A percentile compares a stretch with the other conserved stretches of the same genome.
Conservation (phyloP, 1,139 yeast genomes). For the Suhomyces terraborum region DNA sequence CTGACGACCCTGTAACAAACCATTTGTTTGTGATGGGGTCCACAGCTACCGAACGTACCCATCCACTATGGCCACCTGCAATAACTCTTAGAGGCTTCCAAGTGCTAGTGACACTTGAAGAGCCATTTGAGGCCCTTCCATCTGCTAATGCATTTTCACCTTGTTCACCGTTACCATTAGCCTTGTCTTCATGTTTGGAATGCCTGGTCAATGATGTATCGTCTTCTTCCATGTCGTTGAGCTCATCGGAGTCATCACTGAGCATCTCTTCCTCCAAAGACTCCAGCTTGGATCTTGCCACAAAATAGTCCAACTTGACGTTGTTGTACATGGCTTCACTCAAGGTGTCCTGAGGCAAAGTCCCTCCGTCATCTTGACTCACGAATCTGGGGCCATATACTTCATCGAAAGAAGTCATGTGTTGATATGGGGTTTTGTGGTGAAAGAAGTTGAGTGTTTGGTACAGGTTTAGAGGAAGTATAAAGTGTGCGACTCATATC, state of each 20-base stretch:
- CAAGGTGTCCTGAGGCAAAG: conserved; percentile 33
- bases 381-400: conserved; percentile 9
- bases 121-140: neutral
- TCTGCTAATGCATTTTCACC: no score
- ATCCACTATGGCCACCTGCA: conserved; percentile 85
- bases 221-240: neutral
- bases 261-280: conserved; percentile 3
- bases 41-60: conserved; percentile 79
- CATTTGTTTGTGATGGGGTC: conserved; percentile 84
- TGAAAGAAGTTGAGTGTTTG: no score
- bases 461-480: no score
- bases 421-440: no score
- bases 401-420: conserved; percentile 9
- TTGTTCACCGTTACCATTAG: no score
- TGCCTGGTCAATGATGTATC: no score
- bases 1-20: conserved; percentile 91
- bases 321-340: conserved; percentile 38
- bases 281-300: conserved; percentile 10
- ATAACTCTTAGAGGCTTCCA: conserved; percentile 78
- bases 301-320: conserved; percentile 29
- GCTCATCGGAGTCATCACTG: conserved; percentile 1
- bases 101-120: neutral
- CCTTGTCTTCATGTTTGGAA: no score
- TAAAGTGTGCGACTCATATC: no score
- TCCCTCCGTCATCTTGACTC: conserved; percentile 23